phyloP scores from a whole-genome alignment of 208 protist genomes.

The Trypanosoma avium region DNA sequence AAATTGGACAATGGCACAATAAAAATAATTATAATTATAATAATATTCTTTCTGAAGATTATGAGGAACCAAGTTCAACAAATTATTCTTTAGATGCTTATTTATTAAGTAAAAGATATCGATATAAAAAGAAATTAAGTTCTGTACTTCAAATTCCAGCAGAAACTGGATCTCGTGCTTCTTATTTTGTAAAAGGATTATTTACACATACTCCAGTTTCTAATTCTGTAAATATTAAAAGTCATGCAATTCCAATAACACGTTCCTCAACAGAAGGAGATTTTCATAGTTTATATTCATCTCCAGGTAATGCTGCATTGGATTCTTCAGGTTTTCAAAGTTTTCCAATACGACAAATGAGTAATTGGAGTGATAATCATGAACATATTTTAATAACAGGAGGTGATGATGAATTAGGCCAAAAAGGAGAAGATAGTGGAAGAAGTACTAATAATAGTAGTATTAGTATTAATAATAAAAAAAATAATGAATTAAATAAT shows the following conservation, averaged over 20 bases:
- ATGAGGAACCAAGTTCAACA: not conserved
- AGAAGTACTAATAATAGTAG: no score
- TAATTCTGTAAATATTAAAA: no score
- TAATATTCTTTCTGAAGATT: not conserved
- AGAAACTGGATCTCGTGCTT: not conserved
- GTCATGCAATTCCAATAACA: no score
- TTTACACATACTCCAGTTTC: not conserved
- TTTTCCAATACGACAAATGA: not conserved
- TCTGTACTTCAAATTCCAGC: not conserved
- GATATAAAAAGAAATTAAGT: not conserved
- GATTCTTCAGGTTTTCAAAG: not conserved
- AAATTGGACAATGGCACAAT: not conserved
- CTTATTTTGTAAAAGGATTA: not conserved
- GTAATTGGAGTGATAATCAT: no score
- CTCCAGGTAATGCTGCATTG: not conserved
- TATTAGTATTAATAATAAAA: not conserved
- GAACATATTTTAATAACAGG: no score
- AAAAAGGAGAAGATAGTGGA: no score
- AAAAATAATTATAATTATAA: not conserved
- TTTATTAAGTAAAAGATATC: not conserved
- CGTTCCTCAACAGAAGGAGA: not conserved
- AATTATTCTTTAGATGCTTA: not conserved
- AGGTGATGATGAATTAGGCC: no score
- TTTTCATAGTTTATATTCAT: not conserved
- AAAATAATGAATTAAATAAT: not conserved